Conservation (phyloP, 2,329 filamentous ascomycete genomes). For the Escovopsis sp. region DNA sequence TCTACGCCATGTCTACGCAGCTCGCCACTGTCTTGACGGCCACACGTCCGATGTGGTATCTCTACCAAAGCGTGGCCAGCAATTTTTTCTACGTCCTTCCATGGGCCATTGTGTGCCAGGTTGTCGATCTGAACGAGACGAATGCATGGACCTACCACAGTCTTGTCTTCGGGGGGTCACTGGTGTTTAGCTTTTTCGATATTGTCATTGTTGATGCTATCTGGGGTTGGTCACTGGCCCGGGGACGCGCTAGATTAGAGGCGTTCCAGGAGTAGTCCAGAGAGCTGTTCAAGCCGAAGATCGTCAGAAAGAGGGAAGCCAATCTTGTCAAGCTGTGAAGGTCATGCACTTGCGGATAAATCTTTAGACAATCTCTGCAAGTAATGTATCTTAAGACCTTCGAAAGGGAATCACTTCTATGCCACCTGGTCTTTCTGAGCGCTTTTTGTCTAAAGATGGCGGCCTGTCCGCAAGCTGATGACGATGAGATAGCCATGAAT, state of each 20-base stretch:
- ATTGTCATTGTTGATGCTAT: constrained; percentile 32
- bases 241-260: constrained; percentile 27
- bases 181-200: constrained; percentile 50
- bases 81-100: constrained; percentile 56
- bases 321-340: no score
- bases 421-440: no score
- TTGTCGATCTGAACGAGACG: constrained; percentile 26
- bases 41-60: constrained; percentile 49
- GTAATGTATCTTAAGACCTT: no score
- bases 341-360: no score
- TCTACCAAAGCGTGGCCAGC: constrained; percentile 49
- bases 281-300: no score
- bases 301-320: no score
- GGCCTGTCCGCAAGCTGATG: no score
- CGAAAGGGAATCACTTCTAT: no score
- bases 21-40: constrained; percentile 49
- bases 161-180: constrained; percentile 50
- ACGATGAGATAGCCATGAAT: no score
- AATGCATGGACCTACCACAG: constrained; percentile 54
- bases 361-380: no score
- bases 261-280: constrained; percentile 12
- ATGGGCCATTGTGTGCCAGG: constrained; percentile 50
- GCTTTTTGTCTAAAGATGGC: no score
- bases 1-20: constrained; percentile 51
- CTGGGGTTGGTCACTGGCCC: constrained; percentile 36